Conservation (phyloP, 2,329 filamentous ascomycete species). For the Aureobasidium sp. region DNA sequence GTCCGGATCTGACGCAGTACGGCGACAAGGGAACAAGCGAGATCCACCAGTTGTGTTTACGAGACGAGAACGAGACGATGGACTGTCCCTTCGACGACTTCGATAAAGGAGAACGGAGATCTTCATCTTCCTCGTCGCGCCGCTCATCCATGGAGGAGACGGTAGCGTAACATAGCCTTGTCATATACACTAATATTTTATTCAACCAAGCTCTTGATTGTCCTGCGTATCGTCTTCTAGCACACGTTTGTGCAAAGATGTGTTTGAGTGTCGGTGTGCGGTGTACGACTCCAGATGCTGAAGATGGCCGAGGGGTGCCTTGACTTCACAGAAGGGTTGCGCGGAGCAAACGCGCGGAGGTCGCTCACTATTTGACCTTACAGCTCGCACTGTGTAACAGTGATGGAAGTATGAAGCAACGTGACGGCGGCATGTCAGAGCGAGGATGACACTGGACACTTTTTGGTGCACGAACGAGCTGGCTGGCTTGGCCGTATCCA, state of each 20-base stretch:
- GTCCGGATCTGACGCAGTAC: conserved; percentile 16
- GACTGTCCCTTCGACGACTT: conserved; percentile 17
- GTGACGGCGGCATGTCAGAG: background rate
- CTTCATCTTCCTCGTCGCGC: conserved; percentile 5
- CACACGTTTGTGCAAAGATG: background rate
- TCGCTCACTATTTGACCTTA: background rate
- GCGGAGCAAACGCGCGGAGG: background rate
- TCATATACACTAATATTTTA: background rate
- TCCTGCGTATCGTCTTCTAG: background rate
- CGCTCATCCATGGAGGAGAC: conserved; percentile 6
- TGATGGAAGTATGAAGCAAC: background rate
- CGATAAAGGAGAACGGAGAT: conserved; percentile 14
- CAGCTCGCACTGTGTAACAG: background rate
- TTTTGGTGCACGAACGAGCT: background rate
- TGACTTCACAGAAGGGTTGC: background rate
- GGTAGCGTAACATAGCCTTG: background rate
- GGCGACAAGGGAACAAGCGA: conserved; percentile 16
- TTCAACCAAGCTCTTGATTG: background rate
- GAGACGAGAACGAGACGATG: conserved; percentile 16
- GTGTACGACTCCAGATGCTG: background rate
- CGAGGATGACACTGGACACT: background rate
- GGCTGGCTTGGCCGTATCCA: background rate
- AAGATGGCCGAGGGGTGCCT: background rate
- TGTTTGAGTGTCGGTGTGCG: background rate
- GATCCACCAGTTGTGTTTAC: conserved; percentile 17